Evolutionary conservation across 2,329 filamentous ascomycete genomes (phyloP), one percentile per base, ranked within the genome.

Genomic region (Leptographium wingfieldii): DNA sequence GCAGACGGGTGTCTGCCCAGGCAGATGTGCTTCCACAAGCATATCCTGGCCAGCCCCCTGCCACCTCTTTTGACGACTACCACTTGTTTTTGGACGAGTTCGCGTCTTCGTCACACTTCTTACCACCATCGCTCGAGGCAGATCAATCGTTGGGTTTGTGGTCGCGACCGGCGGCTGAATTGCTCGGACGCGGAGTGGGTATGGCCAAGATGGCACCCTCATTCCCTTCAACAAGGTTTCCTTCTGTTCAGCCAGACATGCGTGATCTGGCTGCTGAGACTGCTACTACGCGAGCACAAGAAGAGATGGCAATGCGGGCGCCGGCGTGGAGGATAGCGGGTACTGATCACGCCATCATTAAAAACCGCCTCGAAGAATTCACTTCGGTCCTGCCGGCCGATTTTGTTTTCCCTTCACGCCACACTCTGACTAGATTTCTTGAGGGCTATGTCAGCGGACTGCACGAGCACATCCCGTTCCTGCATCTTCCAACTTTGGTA

Each of bases 361-460:
- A 80, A 66, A 80, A 76, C 59, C 77, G 80, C n/a, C 70, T 86
- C 0, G 77, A 82, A 25, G 81, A 85, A 62, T 86, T 86, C 63
- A 80, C 81, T 0, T 74, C 77, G 0, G 79, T 85, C 5, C 69
- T 86, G 27, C 81, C 84, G 0, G 74, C 72, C 58, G 82, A 83
- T 65, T 89, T 89, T 64, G 77, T 82, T 3, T 80, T 89, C 56
- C 86, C 86, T 1, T 88, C 85, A 5, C 79, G 86, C 3, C 80
- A 88, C 64, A 87, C 86, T 0, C 69, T 89, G 33, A 84, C 83
- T 3, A 74, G 86, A 40, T 89, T 88, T 63, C 71, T 89, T 38
- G 84, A 87, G 61, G 85, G 85, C 1, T 90, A 88, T 65, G 80
- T 88, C 58, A 81, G 79, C 61, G 85, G 85, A 0, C 88, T 89